A percentile compares a stretch with the other conserved stretches of the same genome.
Conservation (phyloP, 345 rosid genomes). For the Pistacia integerrima region DNA sequence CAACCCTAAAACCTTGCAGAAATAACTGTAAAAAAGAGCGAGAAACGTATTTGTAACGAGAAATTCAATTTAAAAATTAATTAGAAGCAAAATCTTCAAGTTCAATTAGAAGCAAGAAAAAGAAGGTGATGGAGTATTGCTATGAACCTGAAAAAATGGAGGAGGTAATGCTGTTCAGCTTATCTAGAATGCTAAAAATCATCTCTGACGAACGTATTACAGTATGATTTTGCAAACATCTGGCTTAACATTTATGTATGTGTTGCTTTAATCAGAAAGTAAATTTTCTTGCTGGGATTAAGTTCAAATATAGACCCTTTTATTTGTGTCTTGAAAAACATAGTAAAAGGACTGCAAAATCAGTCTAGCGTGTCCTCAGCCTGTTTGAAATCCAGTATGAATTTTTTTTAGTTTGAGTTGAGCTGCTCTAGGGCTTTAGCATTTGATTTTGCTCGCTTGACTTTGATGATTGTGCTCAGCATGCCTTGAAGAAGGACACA, state of each 20-base stretch:
- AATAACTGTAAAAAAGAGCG: too few species aligned
- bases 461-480: background rate
- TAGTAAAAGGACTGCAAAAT: background rate
- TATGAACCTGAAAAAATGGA: slow-evolving; percentile 93
- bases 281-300: slow-evolving; percentile 1
- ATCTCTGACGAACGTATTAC: background rate
- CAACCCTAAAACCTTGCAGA: too few species aligned
- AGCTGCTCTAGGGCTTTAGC: background rate
- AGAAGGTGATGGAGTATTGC: slow-evolving; percentile 88
- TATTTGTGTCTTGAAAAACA: background rate
- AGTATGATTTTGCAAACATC: background rate
- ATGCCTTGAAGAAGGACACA: background rate
- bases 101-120: slow-evolving; percentile 71
- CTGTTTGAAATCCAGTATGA: background rate
- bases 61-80: too few species aligned
- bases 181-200: background rate
- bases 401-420: background rate
- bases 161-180: slow-evolving; percentile 58
- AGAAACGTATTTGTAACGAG: too few species aligned
- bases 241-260: slow-evolving; percentile 1
- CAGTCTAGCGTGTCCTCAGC: background rate
- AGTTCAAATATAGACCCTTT: background rate
- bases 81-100: slow-evolving; percentile 48
- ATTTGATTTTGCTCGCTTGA: background rate
- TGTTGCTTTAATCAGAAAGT: background rate